phyloP scores from a whole-genome alignment of 352 stramenopile genomes.

The Phytophthora sansomeana region DNA sequence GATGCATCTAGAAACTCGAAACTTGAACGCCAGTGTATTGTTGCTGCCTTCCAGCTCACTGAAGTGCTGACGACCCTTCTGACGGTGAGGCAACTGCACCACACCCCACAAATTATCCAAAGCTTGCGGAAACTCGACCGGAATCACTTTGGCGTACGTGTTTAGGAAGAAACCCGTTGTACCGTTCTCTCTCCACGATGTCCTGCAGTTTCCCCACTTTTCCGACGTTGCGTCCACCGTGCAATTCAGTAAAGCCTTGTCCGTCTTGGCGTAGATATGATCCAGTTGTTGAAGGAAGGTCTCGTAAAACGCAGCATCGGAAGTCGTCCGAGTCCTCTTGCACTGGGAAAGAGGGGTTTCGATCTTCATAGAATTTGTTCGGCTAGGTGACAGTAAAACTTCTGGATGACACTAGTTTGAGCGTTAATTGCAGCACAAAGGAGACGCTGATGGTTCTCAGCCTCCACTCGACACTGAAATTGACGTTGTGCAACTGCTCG shows the following conservation, averaged over 20 bases:
- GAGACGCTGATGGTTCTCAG: slow-evolving; percentile 15
- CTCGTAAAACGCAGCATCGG: not conserved
- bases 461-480: slow-evolving; percentile 4
- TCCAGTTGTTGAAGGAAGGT: not conserved
- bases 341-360: not conserved
- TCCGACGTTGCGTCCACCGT: not conserved
- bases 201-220: not conserved
- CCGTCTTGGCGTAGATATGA: not conserved
- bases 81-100: slow-evolving; percentile 5
- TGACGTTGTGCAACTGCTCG: not conserved
- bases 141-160: not conserved
- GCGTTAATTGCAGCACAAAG: slow-evolving; percentile 10
- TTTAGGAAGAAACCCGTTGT: not conserved
- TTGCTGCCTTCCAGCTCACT: not conserved
- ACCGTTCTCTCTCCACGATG: not conserved
- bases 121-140: not conserved
- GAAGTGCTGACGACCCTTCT: slow-evolving; percentile 3
- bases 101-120: not conserved
- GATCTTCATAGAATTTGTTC: no score
- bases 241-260: not conserved
- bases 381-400: not conserved
- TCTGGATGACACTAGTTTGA: not conserved
- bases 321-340: not conserved
- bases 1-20: not conserved
- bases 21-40: not conserved